These are phyloP conservation scores for Alternaria triticina DNA, from an alignment of 2,329 filamentous ascomycete species.

Conservation along the genomic window DNA sequence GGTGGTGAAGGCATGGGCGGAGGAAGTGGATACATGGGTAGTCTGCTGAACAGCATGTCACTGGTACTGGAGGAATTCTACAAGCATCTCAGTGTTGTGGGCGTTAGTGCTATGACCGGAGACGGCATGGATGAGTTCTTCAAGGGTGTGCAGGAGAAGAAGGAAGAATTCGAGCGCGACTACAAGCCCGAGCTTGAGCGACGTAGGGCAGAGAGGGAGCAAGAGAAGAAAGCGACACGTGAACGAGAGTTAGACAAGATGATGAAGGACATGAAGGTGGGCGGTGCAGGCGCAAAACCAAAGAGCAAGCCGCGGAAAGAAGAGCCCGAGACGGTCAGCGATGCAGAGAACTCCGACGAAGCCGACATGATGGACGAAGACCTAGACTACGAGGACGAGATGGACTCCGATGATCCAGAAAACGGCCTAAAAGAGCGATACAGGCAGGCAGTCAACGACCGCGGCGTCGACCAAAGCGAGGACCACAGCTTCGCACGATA, in stretches of 20 bases:
- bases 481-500: slow-evolving; percentile 62
- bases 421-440: slow-evolving; percentile 78
- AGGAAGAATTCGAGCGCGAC: slow-evolving; percentile 84
- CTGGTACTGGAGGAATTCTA: slow-evolving; percentile 98
- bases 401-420: slow-evolving; percentile 61
- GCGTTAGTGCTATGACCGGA: slow-evolving; percentile 91
- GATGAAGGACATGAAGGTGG: slow-evolving; percentile 88
- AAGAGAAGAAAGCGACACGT: slow-evolving; percentile 72
- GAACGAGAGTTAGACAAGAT: slow-evolving; percentile 88
- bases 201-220: slow-evolving; percentile 75
- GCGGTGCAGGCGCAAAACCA: slow-evolving; percentile 36
- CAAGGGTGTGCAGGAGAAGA: slow-evolving; percentile 83
- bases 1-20: slow-evolving; percentile 72
- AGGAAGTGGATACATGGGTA: slow-evolving; percentile 95
- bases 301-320: slow-evolving; percentile 49
- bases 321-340: slow-evolving; percentile 59
- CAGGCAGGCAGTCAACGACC: slow-evolving; percentile 71
- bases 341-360: slow-evolving; percentile 59
- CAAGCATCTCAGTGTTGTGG: slow-evolving; percentile 88
- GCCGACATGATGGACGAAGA: slow-evolving; percentile 61
- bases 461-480: slow-evolving; percentile 48
- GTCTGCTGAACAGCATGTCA: slow-evolving; percentile 95
- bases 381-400: slow-evolving; percentile 59
- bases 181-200: slow-evolving; percentile 92
- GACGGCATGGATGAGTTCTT: slow-evolving; percentile 95